Evolutionary conservation across 2,329 filamentous ascomycete species (phyloP).

Genomic region (Aspergillus transmontanensis): DNA sequence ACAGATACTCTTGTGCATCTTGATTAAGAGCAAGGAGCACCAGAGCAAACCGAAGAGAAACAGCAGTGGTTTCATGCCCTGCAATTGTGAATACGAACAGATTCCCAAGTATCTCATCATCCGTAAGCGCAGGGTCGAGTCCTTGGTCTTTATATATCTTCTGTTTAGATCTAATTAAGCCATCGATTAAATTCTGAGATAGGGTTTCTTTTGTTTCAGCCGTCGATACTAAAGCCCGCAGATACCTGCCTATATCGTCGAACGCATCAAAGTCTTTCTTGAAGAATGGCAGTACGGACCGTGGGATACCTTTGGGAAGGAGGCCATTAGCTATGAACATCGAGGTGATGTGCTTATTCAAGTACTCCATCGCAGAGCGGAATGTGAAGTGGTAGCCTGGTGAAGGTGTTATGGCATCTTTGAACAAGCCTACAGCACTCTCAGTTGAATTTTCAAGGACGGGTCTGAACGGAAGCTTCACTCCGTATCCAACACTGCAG

Average conservation of each 20-base stretch:
- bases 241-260: constrained; percentile 23
- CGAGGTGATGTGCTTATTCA: constrained; percentile 16
- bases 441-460: constrained; percentile 17
- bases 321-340: constrained; percentile 22
- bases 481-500: constrained; percentile 40
- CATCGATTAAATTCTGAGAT: constrained; percentile 18
- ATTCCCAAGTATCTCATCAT: constrained; percentile 52
- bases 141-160: neutral
- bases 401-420: constrained; percentile 17
- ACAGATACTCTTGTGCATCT: constrained; percentile 50
- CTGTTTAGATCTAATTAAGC: constrained; percentile 15
- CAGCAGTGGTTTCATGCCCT: constrained; percentile 55
- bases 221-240: constrained; percentile 16
- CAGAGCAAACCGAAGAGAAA: constrained; percentile 47
- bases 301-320: constrained; percentile 24
- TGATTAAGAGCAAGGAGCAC: constrained; percentile 50
- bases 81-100: constrained; percentile 54
- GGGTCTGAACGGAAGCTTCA: constrained; percentile 22
- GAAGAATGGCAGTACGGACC: constrained; percentile 27
- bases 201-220: constrained; percentile 29
- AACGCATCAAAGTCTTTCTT: constrained; percentile 35
- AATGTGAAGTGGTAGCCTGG: constrained; percentile 27
- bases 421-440: constrained; percentile 25
- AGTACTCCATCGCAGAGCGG: constrained; percentile 28
- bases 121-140: constrained; percentile 11